phyloP scores from a whole-genome alignment of 345 rosid genomes.

The Brassica rapa region DNA sequence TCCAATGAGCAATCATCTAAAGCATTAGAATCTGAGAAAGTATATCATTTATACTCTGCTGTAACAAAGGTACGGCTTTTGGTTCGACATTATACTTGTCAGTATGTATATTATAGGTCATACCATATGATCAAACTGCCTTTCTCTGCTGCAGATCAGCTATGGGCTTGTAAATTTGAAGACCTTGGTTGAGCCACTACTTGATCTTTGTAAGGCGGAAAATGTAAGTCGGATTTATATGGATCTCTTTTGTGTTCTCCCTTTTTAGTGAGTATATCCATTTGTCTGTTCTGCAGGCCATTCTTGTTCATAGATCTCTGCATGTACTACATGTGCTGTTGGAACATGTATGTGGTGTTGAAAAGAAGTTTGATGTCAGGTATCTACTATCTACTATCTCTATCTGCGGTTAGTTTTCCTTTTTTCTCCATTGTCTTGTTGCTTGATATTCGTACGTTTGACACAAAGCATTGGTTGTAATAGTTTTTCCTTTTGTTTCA shows the following conservation, averaged over 20 bases:
- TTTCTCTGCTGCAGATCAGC: slow-evolving; percentile 53
- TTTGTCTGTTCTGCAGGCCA: slow-evolving; percentile 51
- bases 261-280: slow-evolving; percentile 10
- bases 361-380: slow-evolving; percentile 57
- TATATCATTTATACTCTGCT: slow-evolving; percentile 50
- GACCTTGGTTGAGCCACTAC: slow-evolving; percentile 63
- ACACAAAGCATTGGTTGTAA: not conserved
- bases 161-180: slow-evolving; percentile 63
- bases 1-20: slow-evolving; percentile 37
- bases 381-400: slow-evolving; percentile 39
- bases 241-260: slow-evolving; percentile 12
- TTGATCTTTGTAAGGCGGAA: slow-evolving; percentile 60
- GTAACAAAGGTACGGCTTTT: slow-evolving; percentile 53
- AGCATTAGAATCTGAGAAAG: slow-evolving; percentile 55
- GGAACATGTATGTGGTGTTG: slow-evolving; percentile 58
- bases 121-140: not conserved
- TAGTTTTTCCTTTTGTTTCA: not conserved
- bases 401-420: slow-evolving; percentile 19
- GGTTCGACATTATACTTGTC: slow-evolving; percentile 9
- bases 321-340: slow-evolving; percentile 54
- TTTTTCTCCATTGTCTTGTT: not conserved
- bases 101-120: not conserved
- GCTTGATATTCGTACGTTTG: not conserved
- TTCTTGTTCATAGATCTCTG: slow-evolving; percentile 60
- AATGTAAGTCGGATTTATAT: slow-evolving; percentile 56